A percentile compares a stretch with the other conserved stretches of the same genome.
Conservation (phyloP, 2,329 filamentous ascomycete genomes). For the Didymella arachidicola region DNA sequence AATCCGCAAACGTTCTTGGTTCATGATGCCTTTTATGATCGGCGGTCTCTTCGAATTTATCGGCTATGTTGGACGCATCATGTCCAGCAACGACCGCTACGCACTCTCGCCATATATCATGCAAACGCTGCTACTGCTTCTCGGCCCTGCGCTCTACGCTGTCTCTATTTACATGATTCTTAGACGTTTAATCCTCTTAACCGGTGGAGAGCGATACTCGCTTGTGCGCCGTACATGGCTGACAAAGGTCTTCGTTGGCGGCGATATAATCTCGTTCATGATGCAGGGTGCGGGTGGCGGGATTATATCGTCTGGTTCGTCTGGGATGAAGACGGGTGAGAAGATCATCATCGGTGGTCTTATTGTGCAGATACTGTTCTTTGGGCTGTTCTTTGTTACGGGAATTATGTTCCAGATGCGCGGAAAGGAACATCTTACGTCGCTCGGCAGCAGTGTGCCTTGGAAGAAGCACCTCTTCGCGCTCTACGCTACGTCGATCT, state of each 20-base stretch:
- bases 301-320: constrained; percentile 46
- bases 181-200: constrained; percentile 53
- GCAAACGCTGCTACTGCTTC: constrained; percentile 54
- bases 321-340: constrained; percentile 46
- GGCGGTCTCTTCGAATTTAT: constrained; percentile 61
- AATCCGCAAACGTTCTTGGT: constrained; percentile 56
- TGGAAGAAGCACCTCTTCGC: constrained; percentile 51
- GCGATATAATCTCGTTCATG: constrained; percentile 56
- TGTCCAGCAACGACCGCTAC: constrained; percentile 43
- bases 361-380: constrained; percentile 57
- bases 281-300: constrained; percentile 52
- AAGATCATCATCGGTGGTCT: constrained; percentile 58
- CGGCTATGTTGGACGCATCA: constrained; percentile 60
- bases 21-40: constrained; percentile 61
- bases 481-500: constrained; percentile 54
- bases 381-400: constrained; percentile 56
- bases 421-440: constrained; percentile 10
- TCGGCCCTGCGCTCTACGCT: constrained; percentile 58
- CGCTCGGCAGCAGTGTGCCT: constrained; percentile 8
- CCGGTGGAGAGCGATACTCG: constrained; percentile 51
- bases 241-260: constrained; percentile 57
- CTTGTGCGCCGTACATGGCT: constrained; percentile 52
- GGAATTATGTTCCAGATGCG: constrained; percentile 27
- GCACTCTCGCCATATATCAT: constrained; percentile 53
- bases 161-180: constrained; percentile 60